phyloP scores from a whole-genome alignment of 352 stramenopile species.

The Phytophthora nicotianae region DNA sequence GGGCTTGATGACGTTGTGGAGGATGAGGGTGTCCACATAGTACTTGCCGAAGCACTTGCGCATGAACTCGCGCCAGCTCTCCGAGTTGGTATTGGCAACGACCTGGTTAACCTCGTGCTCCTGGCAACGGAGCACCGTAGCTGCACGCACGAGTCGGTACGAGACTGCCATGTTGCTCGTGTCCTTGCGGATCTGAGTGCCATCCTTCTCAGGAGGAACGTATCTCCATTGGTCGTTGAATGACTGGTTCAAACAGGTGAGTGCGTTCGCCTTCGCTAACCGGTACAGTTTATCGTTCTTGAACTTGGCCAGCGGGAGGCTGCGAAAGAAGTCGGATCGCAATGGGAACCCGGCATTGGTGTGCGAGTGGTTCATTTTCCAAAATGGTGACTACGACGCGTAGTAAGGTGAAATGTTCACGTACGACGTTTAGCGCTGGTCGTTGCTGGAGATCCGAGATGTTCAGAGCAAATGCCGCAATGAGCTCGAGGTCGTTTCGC shows the following conservation, averaged over 20 bases:
- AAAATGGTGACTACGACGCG: constrained; percentile 2
- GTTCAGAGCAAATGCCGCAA: constrained; percentile 33
- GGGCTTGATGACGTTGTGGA: constrained; percentile 57
- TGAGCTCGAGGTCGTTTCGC: constrained; percentile 27
- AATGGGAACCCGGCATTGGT: constrained; percentile 56
- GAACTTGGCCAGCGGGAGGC: constrained; percentile 58
- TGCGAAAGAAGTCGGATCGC: constrained; percentile 76
- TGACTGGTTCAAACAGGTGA: constrained; percentile 64
- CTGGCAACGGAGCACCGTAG: constrained; percentile 73
- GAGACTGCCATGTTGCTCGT: constrained; percentile 76
- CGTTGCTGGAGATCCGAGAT: constrained; percentile 14
- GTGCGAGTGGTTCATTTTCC: constrained; percentile 29
- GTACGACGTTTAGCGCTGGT: constrained; percentile 7
- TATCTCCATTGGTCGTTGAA: constrained; percentile 87
- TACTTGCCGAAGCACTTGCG: constrained; percentile 79
- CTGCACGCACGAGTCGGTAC: constrained; percentile 67
- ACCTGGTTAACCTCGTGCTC: constrained; percentile 79
- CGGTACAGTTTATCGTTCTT: constrained; percentile 61
- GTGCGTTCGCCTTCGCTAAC: constrained; percentile 59
- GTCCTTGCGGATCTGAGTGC: constrained; percentile 82
- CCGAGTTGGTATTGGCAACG: constrained; percentile 69
- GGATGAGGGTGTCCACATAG: constrained; percentile 78
- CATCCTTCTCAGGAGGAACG: constrained; percentile 79
- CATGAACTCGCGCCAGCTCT: constrained; percentile 77
- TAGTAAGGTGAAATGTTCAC: background rate